These are phyloP conservation scores for Herpetomonas samuelpessoai DNA, from an alignment of 208 protist species.

Conservation along the genomic window DNA sequence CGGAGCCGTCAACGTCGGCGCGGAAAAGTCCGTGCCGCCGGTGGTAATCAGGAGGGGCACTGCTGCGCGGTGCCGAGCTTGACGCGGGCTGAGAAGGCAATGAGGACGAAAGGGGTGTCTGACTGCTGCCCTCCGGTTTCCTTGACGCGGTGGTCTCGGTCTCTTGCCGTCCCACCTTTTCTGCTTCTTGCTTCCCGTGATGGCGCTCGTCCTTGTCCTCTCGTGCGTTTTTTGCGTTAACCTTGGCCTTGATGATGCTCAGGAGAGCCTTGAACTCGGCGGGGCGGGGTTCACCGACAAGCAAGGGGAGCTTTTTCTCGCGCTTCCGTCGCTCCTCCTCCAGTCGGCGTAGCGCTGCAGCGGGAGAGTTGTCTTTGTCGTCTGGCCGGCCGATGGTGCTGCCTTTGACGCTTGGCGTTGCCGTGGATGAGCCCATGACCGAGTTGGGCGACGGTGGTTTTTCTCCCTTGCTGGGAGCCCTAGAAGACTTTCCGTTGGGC, in stretches of 20 bases:
- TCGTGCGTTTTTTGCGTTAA: conserved; percentile 13
- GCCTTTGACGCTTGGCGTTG: not conserved
- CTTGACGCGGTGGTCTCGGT: not conserved
- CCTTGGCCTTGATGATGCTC: conserved; percentile 17
- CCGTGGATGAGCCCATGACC: too few species aligned
- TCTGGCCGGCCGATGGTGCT: too few species aligned
- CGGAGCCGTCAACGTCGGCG: conserved; percentile 20
- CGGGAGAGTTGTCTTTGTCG: too few species aligned
- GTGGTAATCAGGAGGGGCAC: not conserved
- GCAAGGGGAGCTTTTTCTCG: conserved; percentile 27
- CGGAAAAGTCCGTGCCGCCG: conserved; percentile 6
- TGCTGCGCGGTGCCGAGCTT: too few species aligned
- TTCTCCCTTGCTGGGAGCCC: too few species aligned
- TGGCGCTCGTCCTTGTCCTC: too few species aligned
- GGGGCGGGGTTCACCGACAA: conserved; percentile 43
- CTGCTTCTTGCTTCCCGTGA: conserved; percentile 11
- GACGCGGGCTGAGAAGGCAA: too few species aligned
- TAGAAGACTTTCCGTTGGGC: not conserved
- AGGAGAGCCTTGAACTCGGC: conserved; percentile 35
- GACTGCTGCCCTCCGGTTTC: not conserved
- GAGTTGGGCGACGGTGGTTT: too few species aligned
- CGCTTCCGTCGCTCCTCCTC: not conserved
- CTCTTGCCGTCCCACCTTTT: not conserved
- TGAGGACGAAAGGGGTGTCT: not conserved
- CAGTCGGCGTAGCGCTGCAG: not conserved